A percentile compares a stretch with the other conserved stretches of the same genome.
Evolutionary conservation across 2,329 filamentous ascomycete species (phyloP).

Genomic region (Phaeosphaeria sp.): DNA sequence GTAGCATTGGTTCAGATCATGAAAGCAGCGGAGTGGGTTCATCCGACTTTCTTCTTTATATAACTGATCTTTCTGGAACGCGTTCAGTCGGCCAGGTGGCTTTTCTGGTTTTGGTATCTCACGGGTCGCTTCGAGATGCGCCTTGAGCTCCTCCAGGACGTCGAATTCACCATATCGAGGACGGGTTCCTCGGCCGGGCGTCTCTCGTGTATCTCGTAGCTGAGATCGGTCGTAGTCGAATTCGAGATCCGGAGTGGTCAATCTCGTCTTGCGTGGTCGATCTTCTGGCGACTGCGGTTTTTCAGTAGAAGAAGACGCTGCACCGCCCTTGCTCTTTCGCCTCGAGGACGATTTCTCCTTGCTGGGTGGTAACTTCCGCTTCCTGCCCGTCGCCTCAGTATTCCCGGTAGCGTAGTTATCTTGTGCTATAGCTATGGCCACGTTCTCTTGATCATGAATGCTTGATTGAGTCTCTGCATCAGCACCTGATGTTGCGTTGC

Average conservation of each 20-base stretch:
- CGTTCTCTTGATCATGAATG: not conserved
- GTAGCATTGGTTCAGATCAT: constrained; percentile 8
- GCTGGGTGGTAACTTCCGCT: not conserved
- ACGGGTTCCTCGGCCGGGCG: constrained; percentile 3
- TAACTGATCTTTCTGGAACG: not conserved
- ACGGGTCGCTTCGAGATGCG: constrained; percentile 1
- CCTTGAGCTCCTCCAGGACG: not conserved
- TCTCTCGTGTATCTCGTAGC: constrained; percentile 7
- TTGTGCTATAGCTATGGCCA: not conserved
- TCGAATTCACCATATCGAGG: constrained; percentile 1
- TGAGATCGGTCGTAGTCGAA: constrained; percentile 11
- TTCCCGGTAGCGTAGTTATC: not conserved
- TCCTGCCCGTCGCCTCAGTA: not conserved
- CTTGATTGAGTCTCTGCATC: not conserved
- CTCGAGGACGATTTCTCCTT: not conserved
- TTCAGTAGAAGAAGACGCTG: not conserved
- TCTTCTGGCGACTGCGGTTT: not conserved
- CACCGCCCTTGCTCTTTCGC: not conserved
- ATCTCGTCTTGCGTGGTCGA: constrained; percentile 1
- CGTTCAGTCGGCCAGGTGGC: not conserved
- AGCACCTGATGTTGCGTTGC: not conserved
- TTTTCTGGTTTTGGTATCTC: constrained; percentile 4
- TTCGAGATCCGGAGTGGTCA: constrained; percentile 11
- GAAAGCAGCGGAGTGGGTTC: constrained; percentile 9
- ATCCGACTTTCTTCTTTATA: not conserved